A percentile compares a stretch with the other conserved stretches of the same genome.
These are phyloP conservation scores for Bertia moriformis DNA, from an alignment of 2,329 filamentous ascomycete genomes.

Conservation along the genomic window DNA sequence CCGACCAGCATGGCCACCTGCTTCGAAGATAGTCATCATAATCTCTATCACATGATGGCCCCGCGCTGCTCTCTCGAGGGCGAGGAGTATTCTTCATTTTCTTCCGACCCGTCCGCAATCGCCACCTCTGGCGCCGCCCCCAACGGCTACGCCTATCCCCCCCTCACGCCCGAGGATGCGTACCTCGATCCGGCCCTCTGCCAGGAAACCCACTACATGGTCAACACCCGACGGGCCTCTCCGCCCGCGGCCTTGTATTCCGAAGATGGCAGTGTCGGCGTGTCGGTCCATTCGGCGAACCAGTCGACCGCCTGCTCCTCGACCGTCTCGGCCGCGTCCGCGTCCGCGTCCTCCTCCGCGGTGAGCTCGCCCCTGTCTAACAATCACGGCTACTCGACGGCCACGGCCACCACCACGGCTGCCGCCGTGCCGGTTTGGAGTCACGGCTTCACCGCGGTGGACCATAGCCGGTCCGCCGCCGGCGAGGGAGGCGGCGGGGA, in stretches of 20 bases:
- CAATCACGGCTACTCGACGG: constrained; percentile 40
- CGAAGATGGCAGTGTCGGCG: constrained; percentile 29
- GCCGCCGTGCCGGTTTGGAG: too few species aligned
- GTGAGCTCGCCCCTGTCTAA: constrained; percentile 55
- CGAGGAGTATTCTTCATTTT: too few species aligned
- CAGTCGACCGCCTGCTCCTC: constrained; percentile 35
- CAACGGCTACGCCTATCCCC: too few species aligned
- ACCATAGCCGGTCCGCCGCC: constrained; percentile 30
- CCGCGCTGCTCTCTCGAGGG: too few species aligned
- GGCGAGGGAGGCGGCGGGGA: constrained; percentile 44
- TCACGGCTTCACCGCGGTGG: background rate
- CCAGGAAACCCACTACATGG: constrained; percentile 25
- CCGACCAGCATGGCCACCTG: too few species aligned
- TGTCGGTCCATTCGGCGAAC: too few species aligned
- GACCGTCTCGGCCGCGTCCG: constrained; percentile 43
- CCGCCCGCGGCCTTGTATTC: constrained; percentile 31
- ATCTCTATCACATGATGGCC: too few species aligned
- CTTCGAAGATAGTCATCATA: too few species aligned
- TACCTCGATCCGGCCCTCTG: background rate
- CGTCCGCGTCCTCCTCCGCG: constrained; percentile 51
- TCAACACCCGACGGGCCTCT: constrained; percentile 26
- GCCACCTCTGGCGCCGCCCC: too few species aligned
- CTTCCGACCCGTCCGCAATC: too few species aligned
- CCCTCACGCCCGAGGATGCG: too few species aligned
- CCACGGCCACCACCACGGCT: constrained; percentile 42